Percentiles rank a stretch among this genome's conserved stretches.
Conservation (phyloP, 1,139 yeast species). For the Saccharomyces uvarum region DNA sequence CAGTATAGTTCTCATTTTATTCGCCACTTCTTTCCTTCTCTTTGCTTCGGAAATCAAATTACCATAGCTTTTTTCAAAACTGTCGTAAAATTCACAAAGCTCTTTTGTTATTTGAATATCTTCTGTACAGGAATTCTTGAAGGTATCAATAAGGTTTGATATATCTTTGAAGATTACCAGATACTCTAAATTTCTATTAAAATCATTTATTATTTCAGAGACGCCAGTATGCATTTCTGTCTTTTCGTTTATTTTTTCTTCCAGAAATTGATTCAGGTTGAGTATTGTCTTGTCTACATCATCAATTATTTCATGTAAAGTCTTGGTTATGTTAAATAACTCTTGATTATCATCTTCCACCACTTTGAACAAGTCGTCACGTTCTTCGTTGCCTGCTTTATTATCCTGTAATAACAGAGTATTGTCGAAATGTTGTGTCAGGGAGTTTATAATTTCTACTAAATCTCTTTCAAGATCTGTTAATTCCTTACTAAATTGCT, state of each 20-base stretch:
- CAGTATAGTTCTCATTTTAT: constrained; percentile 35
- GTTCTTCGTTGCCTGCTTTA: constrained; percentile 21
- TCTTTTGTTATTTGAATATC: constrained; percentile 29
- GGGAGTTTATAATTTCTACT: constrained; percentile 59
- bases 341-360: constrained; percentile 35
- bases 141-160: constrained; percentile 20
- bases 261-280: constrained; percentile 23
- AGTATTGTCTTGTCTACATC: constrained; percentile 29
- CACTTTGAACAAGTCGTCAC: constrained; percentile 35
- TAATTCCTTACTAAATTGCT: constrained; percentile 32
- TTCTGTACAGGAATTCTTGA: constrained; percentile 23
- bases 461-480: constrained; percentile 57
- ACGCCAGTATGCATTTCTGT: constrained; percentile 24
- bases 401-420: constrained; percentile 38
- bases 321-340: constrained; percentile 33
- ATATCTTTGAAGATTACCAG: constrained; percentile 22
- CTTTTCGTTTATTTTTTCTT: constrained; percentile 11
- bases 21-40: constrained; percentile 39
- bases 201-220: constrained; percentile 22
- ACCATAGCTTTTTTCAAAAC: constrained; percentile 44
- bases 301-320: constrained; percentile 29
- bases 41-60: constrained; percentile 43
- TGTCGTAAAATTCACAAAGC: constrained; percentile 41
- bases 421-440: constrained; percentile 79
- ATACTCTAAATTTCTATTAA: constrained; percentile 24